Evolutionary conservation across 2,329 filamentous ascomycete genomes (phyloP).

Genomic region (Gliomastix tumulicola): DNA sequence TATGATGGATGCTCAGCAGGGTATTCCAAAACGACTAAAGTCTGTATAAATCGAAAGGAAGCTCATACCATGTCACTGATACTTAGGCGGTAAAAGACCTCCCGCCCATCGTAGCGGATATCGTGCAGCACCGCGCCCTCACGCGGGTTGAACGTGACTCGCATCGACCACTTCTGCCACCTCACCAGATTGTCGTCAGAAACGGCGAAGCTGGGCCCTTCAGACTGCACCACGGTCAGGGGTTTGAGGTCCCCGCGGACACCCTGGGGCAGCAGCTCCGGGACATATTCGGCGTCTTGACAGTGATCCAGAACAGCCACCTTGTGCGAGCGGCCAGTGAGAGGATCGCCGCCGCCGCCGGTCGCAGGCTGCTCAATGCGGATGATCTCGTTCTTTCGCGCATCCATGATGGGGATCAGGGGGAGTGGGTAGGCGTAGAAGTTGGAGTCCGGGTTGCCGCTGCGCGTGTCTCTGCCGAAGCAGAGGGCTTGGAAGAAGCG

Average conservation of each 20-base stretch:
- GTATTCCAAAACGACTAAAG: no score
- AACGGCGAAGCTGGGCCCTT: slow-evolving; percentile 33
- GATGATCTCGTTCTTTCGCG: slow-evolving; percentile 17
- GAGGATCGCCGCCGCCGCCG: slow-evolving; percentile 17
- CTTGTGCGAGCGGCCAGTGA: slow-evolving; percentile 26
- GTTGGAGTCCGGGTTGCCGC: slow-evolving; percentile 40
- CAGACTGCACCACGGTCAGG: slow-evolving; percentile 36
- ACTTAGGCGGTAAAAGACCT: slow-evolving; percentile 58
- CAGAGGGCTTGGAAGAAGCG: slow-evolving; percentile 24
- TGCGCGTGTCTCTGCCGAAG: slow-evolving; percentile 20
- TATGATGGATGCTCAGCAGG: background rate
- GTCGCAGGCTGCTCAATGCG: slow-evolving; percentile 25
- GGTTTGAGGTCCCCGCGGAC: slow-evolving; percentile 48
- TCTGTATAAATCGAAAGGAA: background rate
- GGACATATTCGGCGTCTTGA: slow-evolving; percentile 27
- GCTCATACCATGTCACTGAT: slow-evolving; percentile 54
- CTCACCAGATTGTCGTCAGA: slow-evolving; percentile 30
- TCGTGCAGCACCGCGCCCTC: slow-evolving; percentile 66
- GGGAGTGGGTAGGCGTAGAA: slow-evolving; percentile 48
- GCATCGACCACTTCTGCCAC: slow-evolving; percentile 63
- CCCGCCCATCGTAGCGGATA: slow-evolving; percentile 57
- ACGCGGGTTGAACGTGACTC: slow-evolving; percentile 61
- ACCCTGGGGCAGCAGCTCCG: slow-evolving; percentile 30
- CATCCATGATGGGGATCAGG: slow-evolving; percentile 34
- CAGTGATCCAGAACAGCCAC: slow-evolving; percentile 27